Evolutionary conservation across 2,329 filamentous ascomycete species (phyloP), one percentile per base, ranked within the genome.

Genomic region (Penicillium frequentans): DNA sequence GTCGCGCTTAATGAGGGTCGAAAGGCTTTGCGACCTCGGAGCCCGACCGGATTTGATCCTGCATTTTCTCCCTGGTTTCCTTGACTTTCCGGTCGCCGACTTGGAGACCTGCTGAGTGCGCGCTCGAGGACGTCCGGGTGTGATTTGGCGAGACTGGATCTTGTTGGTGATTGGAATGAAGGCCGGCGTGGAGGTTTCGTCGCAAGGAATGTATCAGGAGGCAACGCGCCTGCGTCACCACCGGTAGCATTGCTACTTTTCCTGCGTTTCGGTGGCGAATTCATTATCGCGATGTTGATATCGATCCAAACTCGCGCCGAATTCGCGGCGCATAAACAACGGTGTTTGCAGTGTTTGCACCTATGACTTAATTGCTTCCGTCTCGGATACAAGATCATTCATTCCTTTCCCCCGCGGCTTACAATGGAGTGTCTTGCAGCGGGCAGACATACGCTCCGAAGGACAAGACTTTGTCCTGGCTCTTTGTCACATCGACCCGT

Each of bases 91-190:
- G 62, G 63, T 68, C 68, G 56, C 61, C 58, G 70, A 64, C 58
- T 75, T 66, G 64, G 75, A 64, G 64, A 74, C 68, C 55, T 75
- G 75, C 65, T 75, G 64, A 67, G 75, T 70, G 68, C 68, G 61
- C 80, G 77, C 55, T 79, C 75, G 33, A 87, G 72, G 7, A 87
- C 77, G 11, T 85, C 81, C 0, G 86, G 84, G 59, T 88, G 84
- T 48, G 84, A 81, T 61, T 84, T 82, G 56, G 85, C 79, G 14
- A 89, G 73, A 64, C 85, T 90, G 13, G 86, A 81, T 68, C 81
- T 85, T 0, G 86, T 89, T 0, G 88, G 86, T n/a, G 86, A 88
- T 53, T 84, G 84, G 67, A 86, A 89, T 1, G 86, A 88, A 1
- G 83, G 81, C 1, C 80, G 80, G 47, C 69, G 65, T 8, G 70